These are phyloP conservation scores for Aspergillus coremiiformis DNA, from an alignment of 495 filamentous ascomycete species.

Conservation along the genomic window DNA sequence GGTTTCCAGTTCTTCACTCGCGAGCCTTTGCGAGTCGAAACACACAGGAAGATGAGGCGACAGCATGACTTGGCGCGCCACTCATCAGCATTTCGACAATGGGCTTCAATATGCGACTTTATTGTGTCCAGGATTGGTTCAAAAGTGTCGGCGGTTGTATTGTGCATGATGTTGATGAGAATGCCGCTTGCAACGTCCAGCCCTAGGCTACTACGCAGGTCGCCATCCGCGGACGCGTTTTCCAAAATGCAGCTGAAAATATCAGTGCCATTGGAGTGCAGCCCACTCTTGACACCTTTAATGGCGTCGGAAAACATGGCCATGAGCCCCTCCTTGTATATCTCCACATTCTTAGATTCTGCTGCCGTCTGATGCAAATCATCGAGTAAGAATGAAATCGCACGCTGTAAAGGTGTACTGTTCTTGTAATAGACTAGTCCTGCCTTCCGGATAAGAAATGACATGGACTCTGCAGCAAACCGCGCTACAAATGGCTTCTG, in stretches of 20 bases:
- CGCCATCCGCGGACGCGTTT: constrained; percentile 40
- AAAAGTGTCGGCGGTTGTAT: constrained; percentile 61
- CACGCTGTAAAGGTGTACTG: constrained; percentile 53
- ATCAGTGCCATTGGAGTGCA: constrained; percentile 74
- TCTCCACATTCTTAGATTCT: constrained; percentile 41
- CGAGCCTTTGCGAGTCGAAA: constrained; percentile 68
- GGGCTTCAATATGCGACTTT: constrained; percentile 39
- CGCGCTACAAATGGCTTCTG: constrained; percentile 78
- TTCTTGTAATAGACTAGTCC: constrained; percentile 66
- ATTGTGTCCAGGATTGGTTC: constrained; percentile 53
- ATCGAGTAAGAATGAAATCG: constrained; percentile 59
- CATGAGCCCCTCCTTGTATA: constrained; percentile 82
- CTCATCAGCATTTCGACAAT: constrained; percentile 24
- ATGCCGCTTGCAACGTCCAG: constrained; percentile 65
- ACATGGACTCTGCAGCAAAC: constrained; percentile 91
- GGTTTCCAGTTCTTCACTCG: constrained; percentile 66
- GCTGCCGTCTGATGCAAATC: constrained; percentile 52
- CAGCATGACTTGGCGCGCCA: constrained; percentile 46
- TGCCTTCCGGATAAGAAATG: constrained; percentile 86
- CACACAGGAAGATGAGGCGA: constrained; percentile 57
- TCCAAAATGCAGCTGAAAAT: constrained; percentile 59
- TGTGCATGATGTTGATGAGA: constrained; percentile 72
- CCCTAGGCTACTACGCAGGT: constrained; percentile 39
- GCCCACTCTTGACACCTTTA: constrained; percentile 67
- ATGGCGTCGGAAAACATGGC: constrained; percentile 81